phyloP scores from a whole-genome alignment of 305 asterid species.

The Striga hermonthica region DNA sequence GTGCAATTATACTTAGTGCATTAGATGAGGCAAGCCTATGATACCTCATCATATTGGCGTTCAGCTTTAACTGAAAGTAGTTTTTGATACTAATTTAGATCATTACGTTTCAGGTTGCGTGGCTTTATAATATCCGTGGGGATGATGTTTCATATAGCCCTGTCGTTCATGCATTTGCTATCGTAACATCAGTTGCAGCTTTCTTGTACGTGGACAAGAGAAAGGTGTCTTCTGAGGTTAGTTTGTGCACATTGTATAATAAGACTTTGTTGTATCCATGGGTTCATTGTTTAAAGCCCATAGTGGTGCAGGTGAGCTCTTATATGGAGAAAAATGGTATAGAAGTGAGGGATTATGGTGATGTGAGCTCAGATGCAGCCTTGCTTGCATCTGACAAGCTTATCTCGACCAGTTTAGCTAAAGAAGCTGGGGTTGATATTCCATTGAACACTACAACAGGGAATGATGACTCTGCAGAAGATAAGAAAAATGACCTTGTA shows the following conservation, averaged over 20 bases:
- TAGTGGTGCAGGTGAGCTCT: slow-evolving; percentile 51
- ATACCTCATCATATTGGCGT: slow-evolving; percentile 19
- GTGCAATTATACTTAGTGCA: slow-evolving; percentile 65
- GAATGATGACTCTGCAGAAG: slow-evolving; percentile 34
- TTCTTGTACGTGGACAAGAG: slow-evolving; percentile 80
- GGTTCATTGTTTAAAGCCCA: slow-evolving; percentile 24
- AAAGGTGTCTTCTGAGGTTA: slow-evolving; percentile 82
- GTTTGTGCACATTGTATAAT: slow-evolving; percentile 24
- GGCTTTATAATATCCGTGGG: slow-evolving; percentile 91
- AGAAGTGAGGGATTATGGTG: slow-evolving; percentile 65
- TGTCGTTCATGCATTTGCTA: slow-evolving; percentile 87
- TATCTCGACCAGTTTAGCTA: slow-evolving; percentile 34
- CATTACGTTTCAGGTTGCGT: slow-evolving; percentile 63
- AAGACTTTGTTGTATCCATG: slow-evolving; percentile 7
- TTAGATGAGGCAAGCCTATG: slow-evolving; percentile 72
- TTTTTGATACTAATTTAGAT: slow-evolving; percentile 21
- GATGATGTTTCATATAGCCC: slow-evolving; percentile 81
- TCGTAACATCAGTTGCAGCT: slow-evolving; percentile 67
- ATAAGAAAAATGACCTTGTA: slow-evolving; percentile 43
- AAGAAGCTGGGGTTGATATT: slow-evolving; percentile 27
- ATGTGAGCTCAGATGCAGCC: slow-evolving; percentile 62
- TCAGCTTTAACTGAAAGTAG: neutral
- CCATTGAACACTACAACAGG: slow-evolving; percentile 20
- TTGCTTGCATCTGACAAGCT: slow-evolving; percentile 78
- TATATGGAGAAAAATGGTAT: slow-evolving; percentile 66